Conservation (phyloP, 1,284 basidiomycete genomes). For the Amylostereum areolatum region DNA sequence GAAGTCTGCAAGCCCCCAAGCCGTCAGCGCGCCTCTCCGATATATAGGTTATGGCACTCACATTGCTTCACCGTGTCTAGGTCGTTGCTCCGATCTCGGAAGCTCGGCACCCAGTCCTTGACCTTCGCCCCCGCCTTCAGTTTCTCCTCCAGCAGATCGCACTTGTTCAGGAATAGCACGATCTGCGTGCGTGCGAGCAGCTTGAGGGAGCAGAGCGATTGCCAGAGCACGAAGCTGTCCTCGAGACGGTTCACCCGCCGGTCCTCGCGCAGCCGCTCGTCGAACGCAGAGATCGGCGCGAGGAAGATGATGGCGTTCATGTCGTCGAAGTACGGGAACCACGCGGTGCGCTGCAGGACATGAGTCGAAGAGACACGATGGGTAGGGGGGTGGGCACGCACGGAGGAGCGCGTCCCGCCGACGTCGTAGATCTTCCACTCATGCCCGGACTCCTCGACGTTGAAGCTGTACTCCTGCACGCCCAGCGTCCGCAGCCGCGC, state of each 20-base stretch:
- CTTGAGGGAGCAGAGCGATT: constrained; percentile 31
- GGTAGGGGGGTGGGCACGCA: constrained; percentile 25
- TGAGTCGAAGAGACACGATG: not conserved
- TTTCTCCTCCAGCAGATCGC: constrained; percentile 62
- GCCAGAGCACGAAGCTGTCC: constrained; percentile 36
- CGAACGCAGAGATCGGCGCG: constrained; percentile 35
- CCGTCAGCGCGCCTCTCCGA: too few species aligned
- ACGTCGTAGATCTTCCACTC: constrained; percentile 73
- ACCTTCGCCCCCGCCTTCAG: constrained; percentile 54
- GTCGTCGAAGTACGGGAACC: constrained; percentile 37
- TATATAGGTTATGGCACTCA: constrained; percentile 11
- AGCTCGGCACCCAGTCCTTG: constrained; percentile 45
- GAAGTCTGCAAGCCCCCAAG: constrained; percentile 23
- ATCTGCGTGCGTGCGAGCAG: constrained; percentile 32
- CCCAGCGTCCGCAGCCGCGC: constrained; percentile 65
- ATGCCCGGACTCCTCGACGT: constrained; percentile 52
- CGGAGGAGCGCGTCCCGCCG: constrained; percentile 63
- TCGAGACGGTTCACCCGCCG: constrained; percentile 37
- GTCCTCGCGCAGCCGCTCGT: constrained; percentile 37
- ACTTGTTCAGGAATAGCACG: constrained; percentile 32
- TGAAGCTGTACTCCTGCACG: constrained; percentile 66
- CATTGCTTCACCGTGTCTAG: constrained; percentile 30
- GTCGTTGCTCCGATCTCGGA: constrained; percentile 29
- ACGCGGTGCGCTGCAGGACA: constrained; percentile 25
- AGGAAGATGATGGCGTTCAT: constrained; percentile 37